Evolutionary conservation across 2,329 filamentous ascomycete genomes (phyloP).

Genomic region (Trichoderma polysporum): DNA sequence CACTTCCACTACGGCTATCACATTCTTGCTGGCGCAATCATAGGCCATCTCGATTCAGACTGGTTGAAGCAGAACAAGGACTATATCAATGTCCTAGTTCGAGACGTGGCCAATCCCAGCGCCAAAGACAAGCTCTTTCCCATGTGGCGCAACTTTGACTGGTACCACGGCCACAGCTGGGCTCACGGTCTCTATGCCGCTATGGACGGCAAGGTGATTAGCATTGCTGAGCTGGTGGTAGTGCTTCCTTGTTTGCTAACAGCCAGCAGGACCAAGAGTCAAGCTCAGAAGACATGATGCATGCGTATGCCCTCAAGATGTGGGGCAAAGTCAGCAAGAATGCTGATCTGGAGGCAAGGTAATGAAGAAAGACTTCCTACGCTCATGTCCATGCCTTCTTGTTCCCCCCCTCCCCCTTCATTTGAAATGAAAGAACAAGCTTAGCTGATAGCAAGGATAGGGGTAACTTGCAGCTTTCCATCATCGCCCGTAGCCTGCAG

Average conservation of each 20-base stretch:
- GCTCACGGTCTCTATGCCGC: constrained; percentile 74
- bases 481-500: constrained; percentile 71
- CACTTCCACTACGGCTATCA: constrained; percentile 86
- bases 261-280: constrained; percentile 69
- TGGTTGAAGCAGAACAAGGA: constrained; percentile 74
- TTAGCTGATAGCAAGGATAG: constrained; percentile 31
- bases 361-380: constrained; percentile 24
- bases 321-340: constrained; percentile 84
- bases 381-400: neutral
- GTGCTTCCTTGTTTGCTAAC: neutral
- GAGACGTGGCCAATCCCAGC: constrained; percentile 79
- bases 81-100: constrained; percentile 80
- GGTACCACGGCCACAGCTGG: constrained; percentile 94
- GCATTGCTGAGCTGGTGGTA: neutral
- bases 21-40: constrained; percentile 80
- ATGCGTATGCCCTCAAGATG: constrained; percentile 85
- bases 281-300: constrained; percentile 86
- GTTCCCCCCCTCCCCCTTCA: neutral
- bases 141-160: constrained; percentile 82
- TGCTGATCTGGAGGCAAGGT: constrained; percentile 72
- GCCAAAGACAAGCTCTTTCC: constrained; percentile 73
- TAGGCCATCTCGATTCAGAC: constrained; percentile 71
- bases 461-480: constrained; percentile 79
- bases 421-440: neutral
- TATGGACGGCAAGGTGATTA: constrained; percentile 65